Evolutionary conservation across 2,329 filamentous ascomycete genomes (phyloP).

Genomic region (Harringtonia aguacate): DNA sequence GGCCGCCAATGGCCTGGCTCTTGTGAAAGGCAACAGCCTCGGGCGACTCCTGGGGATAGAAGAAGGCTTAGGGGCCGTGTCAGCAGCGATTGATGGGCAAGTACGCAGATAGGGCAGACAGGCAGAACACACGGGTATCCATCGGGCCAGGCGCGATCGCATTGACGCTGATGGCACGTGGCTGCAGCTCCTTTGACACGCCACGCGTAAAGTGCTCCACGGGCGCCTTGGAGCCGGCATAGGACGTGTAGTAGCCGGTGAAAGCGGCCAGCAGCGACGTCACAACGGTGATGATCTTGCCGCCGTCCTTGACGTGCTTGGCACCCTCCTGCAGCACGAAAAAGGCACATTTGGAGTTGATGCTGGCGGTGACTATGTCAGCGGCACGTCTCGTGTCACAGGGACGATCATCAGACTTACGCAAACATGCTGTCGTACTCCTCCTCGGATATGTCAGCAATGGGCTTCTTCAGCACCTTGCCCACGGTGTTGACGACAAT

Average conservation of each 20-base stretch:
- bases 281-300: conserved; percentile 34
- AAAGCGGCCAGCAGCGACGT: conserved; percentile 34
- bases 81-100: not conserved
- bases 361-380: no score
- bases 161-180: conserved; percentile 23
- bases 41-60: conserved; percentile 30
- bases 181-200: conserved; percentile 22
- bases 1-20: conserved; percentile 27
- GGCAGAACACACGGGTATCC: conserved; percentile 24
- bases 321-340: conserved; percentile 32
- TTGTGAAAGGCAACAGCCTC: conserved; percentile 33
- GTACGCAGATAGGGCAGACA: not conserved
- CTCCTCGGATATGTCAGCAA: conserved; percentile 28
- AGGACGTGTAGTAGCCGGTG: conserved; percentile 32
- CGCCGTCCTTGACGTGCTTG: conserved; percentile 29
- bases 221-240: conserved; percentile 30
- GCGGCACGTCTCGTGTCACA: no score
- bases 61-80: conserved; percentile 23
- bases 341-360: conserved; percentile 35
- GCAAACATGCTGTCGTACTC: conserved; percentile 38
- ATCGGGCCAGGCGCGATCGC: conserved; percentile 26
- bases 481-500: conserved; percentile 40
- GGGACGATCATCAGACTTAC: conserved; percentile 14
- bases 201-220: conserved; percentile 28
- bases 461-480: conserved; percentile 36